Percentiles rank a stretch among this genome's conserved stretches.
phyloP scores from a whole-genome alignment of 306 rosid genomes.

The Macrotyloma uniflorum region DNA sequence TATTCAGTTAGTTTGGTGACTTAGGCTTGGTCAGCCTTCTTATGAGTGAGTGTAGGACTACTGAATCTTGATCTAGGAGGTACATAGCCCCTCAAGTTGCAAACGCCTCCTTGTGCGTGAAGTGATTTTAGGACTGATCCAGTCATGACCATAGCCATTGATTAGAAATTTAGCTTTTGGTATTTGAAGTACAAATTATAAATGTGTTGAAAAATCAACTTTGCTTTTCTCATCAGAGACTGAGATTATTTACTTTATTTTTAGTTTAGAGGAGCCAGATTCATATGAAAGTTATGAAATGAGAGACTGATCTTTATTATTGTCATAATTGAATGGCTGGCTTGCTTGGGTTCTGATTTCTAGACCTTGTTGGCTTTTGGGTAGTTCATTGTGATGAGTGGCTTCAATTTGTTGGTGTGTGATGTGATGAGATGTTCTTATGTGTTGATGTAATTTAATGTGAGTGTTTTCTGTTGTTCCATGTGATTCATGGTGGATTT shows the following conservation, averaged over 20 bases:
- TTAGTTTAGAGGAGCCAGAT: not conserved
- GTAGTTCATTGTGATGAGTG: not conserved
- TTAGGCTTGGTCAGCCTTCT: no score
- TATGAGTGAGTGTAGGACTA: no score
- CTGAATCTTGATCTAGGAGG: no score
- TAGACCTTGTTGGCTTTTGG: not conserved
- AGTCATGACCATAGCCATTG: not conserved
- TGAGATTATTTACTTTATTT: not conserved
- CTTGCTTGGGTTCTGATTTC: slow-evolving; percentile 25
- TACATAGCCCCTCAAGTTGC: no score
- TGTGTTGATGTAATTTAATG: not conserved
- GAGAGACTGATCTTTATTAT: not conserved
- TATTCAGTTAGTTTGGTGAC: no score
- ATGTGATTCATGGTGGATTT: slow-evolving; percentile 28
- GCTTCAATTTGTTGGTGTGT: slow-evolving; percentile 6
- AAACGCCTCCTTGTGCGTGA: not conserved
- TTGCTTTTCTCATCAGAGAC: not conserved
- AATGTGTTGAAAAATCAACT: not conserved
- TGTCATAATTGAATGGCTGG: not conserved
- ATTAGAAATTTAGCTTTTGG: not conserved
- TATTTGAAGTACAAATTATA: not conserved
- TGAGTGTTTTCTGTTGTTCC: not conserved
- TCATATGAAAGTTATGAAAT: slow-evolving; percentile 3
- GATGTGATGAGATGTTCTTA: slow-evolving; percentile 12
- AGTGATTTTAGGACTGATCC: not conserved